Evolutionary conservation across 1,284 basidiomycete genomes (phyloP).

Genomic region (Fistulina hepatica): DNA sequence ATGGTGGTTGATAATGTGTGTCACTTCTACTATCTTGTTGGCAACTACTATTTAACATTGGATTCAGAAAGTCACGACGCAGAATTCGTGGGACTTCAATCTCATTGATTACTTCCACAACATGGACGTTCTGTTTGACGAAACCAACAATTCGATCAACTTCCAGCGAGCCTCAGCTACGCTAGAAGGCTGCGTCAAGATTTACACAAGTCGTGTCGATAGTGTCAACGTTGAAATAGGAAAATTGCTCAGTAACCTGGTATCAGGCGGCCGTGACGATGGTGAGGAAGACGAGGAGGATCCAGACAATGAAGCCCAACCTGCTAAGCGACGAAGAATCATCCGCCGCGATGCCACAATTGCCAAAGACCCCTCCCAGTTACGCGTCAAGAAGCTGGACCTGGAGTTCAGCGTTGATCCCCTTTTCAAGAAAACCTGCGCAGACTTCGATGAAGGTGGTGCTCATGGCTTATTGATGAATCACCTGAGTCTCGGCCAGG

Average conservation of each 20-base stretch:
- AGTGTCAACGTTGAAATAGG: slow-evolving; percentile 95
- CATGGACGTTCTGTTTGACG: slow-evolving; percentile 92
- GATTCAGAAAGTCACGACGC: slow-evolving; percentile 92
- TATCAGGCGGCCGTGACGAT: slow-evolving; percentile 49
- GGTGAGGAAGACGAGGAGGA: slow-evolving; percentile 55
- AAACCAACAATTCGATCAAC: slow-evolving; percentile 90
- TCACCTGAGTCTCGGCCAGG: slow-evolving; percentile 67
- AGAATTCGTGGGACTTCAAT: slow-evolving; percentile 97
- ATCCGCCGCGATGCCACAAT: slow-evolving; percentile 72
- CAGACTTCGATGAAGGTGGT: slow-evolving; percentile 97
- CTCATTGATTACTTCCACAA: slow-evolving; percentile 99
- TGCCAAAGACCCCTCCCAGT: slow-evolving; percentile 71
- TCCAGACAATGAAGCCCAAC: slow-evolving; percentile 46
- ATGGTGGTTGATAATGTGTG: slow-evolving; percentile 97
- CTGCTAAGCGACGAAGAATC: slow-evolving; percentile 51
- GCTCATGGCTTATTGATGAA: slow-evolving; percentile 93
- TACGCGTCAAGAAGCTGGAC: slow-evolving; percentile 88
- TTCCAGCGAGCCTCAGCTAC: slow-evolving; percentile 98
- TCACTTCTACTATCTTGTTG: slow-evolving; percentile 2
- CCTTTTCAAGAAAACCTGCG: slow-evolving; percentile 94
- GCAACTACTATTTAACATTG: slow-evolving; percentile 3
- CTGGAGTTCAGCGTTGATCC: slow-evolving; percentile 96
- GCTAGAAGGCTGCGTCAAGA: slow-evolving; percentile 97
- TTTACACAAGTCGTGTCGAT: slow-evolving; percentile 98
- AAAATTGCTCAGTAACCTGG: slow-evolving; percentile 88